A percentile compares a stretch with the other conserved stretches of the same genome.
Evolutionary conservation across 1,284 basidiomycete genomes (phyloP).

Genomic region (Apiotrichum gamsii): DNA sequence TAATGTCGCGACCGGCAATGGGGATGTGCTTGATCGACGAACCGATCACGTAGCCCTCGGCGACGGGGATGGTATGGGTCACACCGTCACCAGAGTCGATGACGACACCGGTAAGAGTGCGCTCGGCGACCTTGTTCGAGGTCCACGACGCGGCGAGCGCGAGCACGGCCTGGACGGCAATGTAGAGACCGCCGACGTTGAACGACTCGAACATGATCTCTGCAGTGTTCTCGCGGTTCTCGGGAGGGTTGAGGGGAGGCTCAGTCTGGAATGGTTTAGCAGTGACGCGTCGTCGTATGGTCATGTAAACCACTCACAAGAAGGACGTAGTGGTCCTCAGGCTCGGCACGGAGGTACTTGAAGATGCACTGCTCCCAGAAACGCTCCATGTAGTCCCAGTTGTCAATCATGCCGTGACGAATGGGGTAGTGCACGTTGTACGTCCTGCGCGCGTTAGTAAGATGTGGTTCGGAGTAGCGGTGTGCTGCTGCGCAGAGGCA

Average conservation of each 20-base stretch:
- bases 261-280: constrained; percentile 93
- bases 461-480: too few species aligned
- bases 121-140: constrained; percentile 82
- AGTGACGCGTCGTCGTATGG: too few species aligned
- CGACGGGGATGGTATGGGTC: constrained; percentile 55
- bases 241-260: constrained; percentile 94
- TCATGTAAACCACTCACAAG: constrained; percentile 79
- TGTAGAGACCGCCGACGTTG: constrained; percentile 86
- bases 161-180: constrained; percentile 98
- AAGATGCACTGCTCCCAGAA: constrained; percentile 99
- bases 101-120: constrained; percentile 93
- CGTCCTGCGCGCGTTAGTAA: constrained; percentile 52
- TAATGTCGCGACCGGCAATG: constrained; percentile 95
- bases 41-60: constrained; percentile 98
- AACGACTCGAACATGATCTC: constrained; percentile 99
- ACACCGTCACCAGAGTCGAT: constrained; percentile 99
- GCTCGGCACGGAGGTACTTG: constrained; percentile 97
- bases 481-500: too few species aligned
- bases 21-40: constrained; percentile 99
- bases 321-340: constrained; percentile 97
- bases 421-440: constrained; percentile 97
- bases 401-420: constrained; percentile 96
- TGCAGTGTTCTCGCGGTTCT: constrained; percentile 98
- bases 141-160: constrained; percentile 98
- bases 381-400: constrained; percentile 99